Base-by-base conservation (phyloP, 176 grass and related monocot genomes). In the Leersia perrieri region DNA sequence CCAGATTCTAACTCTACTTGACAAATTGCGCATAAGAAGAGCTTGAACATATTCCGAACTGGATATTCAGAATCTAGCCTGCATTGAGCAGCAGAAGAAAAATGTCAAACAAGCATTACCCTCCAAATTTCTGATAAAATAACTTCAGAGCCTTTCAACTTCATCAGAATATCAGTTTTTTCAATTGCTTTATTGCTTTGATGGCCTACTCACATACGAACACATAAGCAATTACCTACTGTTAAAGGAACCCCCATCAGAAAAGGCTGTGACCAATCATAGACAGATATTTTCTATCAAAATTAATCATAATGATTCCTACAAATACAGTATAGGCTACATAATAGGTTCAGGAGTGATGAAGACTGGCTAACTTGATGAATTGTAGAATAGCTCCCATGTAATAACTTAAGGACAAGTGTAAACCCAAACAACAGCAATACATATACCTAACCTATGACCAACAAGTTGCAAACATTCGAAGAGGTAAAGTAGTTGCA, bases 11-110 rank as follows among this genome's bases (percentile, higher is more conserved):
- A 64, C 78, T 88, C 93, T 33, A 77, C 82, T 88, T 99, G 97
- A 86, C 97, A 99, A 86, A 99, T 83, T 28, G 97, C 97, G 57
- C 97, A 99, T 74, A 86, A 73, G 36, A 95, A 95, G 66, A 99
- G 88, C 86, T 93, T 99, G 89, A 99, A 99, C 91, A 99, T 88
- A 84, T 99, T 87, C 76, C 88, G 74, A 11, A 99, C 82, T 40
- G 90, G 97, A 78, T 95, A 92, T 42, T 93, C 90, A 58, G 87
- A 91, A 42, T 93, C 80, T 78, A 99, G 68, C 85, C 97, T 99
- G 90, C 74, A 89, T 71, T 73, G 20, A 25, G 11, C 68, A 74
- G 62, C 28, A 41, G 25, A 44, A 81, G 68, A 69, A 40, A 71
- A 63, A 83, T 86, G 30, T 63, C 23, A 86, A 30, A 25, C 29